Base-by-base conservation (phyloP, 1,284 basidiomycete species). In the Cutaneotrichosporon dermatis region DNA sequence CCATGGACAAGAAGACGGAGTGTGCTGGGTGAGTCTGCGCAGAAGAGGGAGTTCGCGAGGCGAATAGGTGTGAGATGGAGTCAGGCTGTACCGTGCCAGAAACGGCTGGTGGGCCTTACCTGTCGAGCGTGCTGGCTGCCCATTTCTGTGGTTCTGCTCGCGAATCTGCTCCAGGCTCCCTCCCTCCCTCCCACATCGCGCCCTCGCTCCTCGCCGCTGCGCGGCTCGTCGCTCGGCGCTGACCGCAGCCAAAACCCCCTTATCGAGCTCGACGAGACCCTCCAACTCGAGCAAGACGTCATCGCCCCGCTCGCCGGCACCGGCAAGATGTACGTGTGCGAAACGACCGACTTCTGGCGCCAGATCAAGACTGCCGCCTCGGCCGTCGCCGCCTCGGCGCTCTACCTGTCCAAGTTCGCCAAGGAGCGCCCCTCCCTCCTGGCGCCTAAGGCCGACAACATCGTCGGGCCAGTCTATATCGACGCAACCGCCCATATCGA, bases 351-450 rank as follows among this genome's bases (percentile, higher is more conserved):
- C 45, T 80, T 80, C 62, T 82, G 81, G 81, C 70, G 78, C 40
- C 81, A 82, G 64, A 80, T 82, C 74, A 82, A 82, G 75, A 78
- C 77, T 13, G 81, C 81, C 48, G 81, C 79, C 74, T 80, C 79
- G 37, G 81, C 81, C 33, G 76, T 82, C 34, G 79, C 81, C 2
- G 81, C 81, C 41, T 79, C 78, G 42, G 75, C 77, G 3, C 77
- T 82, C 51, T 80, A 80, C 71, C 71, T 80, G 35, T 49, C 63
- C 36, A 69, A 69, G 37, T 77, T 73, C 59, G 48, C 55, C 55
- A 75, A 71, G 56, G 69, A 67, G 36, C 55, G 66, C 42, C 74
- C 77, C 5, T 64, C 70, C 33, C 66, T 77, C 33, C 71, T 79
- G 12, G 64, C 71, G 13, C 59, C 66, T 6, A 63, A 62, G 34